Conservation (phyloP, 129 eudicot genomes). For the Calendula officinalis region DNA sequence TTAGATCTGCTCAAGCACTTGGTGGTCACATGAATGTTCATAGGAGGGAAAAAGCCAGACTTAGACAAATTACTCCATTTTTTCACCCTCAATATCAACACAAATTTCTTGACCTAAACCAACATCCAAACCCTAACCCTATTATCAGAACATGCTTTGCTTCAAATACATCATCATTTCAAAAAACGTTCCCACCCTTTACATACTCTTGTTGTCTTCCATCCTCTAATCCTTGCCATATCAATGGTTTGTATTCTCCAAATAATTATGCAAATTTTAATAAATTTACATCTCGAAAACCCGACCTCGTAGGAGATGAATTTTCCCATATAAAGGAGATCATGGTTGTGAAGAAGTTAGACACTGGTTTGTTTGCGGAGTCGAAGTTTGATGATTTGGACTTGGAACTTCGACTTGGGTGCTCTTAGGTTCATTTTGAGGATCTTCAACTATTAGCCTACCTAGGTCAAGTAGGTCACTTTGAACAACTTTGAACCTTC, state of each 20-base stretch:
- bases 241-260: slow-evolving; percentile 1
- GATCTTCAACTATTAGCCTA: not conserved
- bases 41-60: slow-evolving; percentile 63
- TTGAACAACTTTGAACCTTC: no score
- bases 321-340: slow-evolving; percentile 8
- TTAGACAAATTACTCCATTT: slow-evolving; percentile 29
- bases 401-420: slow-evolving; percentile 75
- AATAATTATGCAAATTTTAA: slow-evolving; percentile 20
- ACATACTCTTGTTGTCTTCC: slow-evolving; percentile 24
- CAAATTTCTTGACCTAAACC: slow-evolving; percentile 38
- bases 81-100: slow-evolving; percentile 30
- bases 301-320: slow-evolving; percentile 28
- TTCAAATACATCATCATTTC: slow-evolving; percentile 26
- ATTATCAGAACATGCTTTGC: slow-evolving; percentile 20
- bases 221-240: not conserved
- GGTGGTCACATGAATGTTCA: slow-evolving; percentile 89
- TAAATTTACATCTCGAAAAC: slow-evolving; percentile 29
- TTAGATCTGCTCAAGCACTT: slow-evolving; percentile 77
- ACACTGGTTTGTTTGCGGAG: slow-evolving; percentile 47
- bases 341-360: slow-evolving; percentile 26
- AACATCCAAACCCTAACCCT: slow-evolving; percentile 33
- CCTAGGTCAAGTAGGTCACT: no score
- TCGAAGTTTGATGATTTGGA: slow-evolving; percentile 51
- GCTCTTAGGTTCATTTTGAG: slow-evolving; percentile 34
- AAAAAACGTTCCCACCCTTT: slow-evolving; percentile 26